Percentiles rank a stretch among this genome's conserved stretches.
phyloP scores from a whole-genome alignment of 2,329 filamentous ascomycete species.

The Alternaria brassicicola region DNA sequence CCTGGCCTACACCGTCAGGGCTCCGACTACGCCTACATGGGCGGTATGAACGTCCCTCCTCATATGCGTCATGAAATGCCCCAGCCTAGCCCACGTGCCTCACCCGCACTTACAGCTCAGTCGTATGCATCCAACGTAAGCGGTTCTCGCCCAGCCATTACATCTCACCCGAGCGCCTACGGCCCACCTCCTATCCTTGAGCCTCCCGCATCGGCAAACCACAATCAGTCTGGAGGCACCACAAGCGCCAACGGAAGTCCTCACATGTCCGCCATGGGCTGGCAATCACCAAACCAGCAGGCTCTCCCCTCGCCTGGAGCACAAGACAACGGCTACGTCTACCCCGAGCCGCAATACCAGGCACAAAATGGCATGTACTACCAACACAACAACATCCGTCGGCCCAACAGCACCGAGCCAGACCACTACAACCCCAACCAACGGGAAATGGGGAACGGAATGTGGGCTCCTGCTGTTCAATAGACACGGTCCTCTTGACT shows the following conservation, averaged over 20 bases:
- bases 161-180: conserved; percentile 83
- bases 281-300: conserved; percentile 83
- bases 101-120: conserved; percentile 68
- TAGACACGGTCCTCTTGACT: conserved; percentile 25
- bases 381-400: conserved; percentile 69
- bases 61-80: conserved; percentile 80
- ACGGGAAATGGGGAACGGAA: conserved; percentile 46
- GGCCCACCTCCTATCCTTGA: conserved; percentile 86
- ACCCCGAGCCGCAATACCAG: conserved; percentile 74
- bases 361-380: conserved; percentile 72
- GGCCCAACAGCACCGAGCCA: conserved; percentile 74
- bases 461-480: conserved; percentile 53
- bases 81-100: conserved; percentile 70
- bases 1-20: conserved; percentile 70
- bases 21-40: conserved; percentile 77
- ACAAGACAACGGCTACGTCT: conserved; percentile 75
- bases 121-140: conserved; percentile 63
- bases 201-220: conserved; percentile 77
- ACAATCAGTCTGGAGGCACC: conserved; percentile 65
- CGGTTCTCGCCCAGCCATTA: conserved; percentile 64
- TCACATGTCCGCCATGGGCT: conserved; percentile 80
- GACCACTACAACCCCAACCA: conserved; percentile 56
- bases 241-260: conserved; percentile 80
- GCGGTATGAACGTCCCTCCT: conserved; percentile 77
- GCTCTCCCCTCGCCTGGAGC: conserved; percentile 73